Conservation (phyloP, 2,329 filamentous ascomycete species). For the Colletotrichum lindemuthianum region DNA sequence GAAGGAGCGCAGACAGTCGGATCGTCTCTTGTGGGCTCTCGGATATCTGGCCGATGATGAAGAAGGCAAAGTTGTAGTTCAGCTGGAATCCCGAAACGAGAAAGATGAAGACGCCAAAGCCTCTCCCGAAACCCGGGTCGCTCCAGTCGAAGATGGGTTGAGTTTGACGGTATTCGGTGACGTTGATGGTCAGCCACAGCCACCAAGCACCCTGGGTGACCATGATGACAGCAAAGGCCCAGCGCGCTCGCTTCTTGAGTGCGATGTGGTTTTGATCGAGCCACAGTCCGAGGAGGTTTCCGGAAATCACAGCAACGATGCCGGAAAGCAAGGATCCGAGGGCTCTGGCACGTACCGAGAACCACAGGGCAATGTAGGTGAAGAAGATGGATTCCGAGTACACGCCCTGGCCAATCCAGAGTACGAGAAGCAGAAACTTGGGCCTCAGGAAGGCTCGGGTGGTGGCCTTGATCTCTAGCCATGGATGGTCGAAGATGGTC, state of each 20-base stretch:
- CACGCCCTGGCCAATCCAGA: conserved; percentile 61
- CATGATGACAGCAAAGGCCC: conserved; percentile 61
- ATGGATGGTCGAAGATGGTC: conserved; percentile 53
- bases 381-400: conserved; percentile 55
- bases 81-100: conserved; percentile 73
- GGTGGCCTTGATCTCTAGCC: conserved; percentile 66
- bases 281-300: conserved; percentile 70
- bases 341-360: conserved; percentile 59
- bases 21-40: conserved; percentile 69
- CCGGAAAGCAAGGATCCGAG: conserved; percentile 57
- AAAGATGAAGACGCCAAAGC: conserved; percentile 65
- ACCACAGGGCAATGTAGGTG: conserved; percentile 57
- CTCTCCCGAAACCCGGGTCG: conserved; percentile 54
- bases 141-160: conserved; percentile 62
- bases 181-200: conserved; percentile 73
- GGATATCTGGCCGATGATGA: conserved; percentile 72
- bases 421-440: conserved; percentile 57
- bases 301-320: conserved; percentile 68
- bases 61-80: conserved; percentile 78
- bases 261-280: conserved; percentile 64
- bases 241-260: conserved; percentile 62
- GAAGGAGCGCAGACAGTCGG: conserved; percentile 69
- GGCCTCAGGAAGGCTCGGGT: conserved; percentile 54
- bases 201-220: conserved; percentile 73
- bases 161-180: conserved; percentile 65